Conservation (phyloP, 495 filamentous ascomycete genomes). For the Physcia stellaris region DNA sequence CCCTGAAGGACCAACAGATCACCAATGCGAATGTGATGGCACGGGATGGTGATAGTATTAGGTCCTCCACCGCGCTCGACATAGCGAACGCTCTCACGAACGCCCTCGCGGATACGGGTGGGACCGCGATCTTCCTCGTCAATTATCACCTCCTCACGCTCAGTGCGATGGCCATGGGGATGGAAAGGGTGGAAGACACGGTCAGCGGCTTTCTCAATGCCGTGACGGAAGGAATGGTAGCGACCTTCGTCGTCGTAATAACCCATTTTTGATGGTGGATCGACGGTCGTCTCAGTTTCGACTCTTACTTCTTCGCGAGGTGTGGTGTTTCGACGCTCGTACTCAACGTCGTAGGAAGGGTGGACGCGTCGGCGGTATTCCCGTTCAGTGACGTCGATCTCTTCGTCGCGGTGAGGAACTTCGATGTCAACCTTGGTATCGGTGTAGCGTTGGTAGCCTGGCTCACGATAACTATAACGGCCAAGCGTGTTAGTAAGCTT, state of each 20-base stretch:
- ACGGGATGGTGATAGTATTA: constrained; percentile 94
- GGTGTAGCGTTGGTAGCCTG: constrained; percentile 35
- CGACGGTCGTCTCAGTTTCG: constrained; percentile 34
- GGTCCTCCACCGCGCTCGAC: constrained; percentile 40
- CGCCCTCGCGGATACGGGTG: constrained; percentile 26
- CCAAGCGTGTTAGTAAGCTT: too few relatives aligned
- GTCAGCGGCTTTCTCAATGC: constrained; percentile 73
- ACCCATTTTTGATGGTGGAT: constrained; percentile 62
- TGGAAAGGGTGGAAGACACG: constrained; percentile 58
- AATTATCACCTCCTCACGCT: constrained; percentile 44
- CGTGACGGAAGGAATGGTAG: constrained; percentile 87
- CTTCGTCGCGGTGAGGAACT: constrained; percentile 35
- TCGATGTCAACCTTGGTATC: constrained; percentile 54
- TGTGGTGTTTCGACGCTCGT: constrained; percentile 30
- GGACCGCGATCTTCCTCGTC: constrained; percentile 25
- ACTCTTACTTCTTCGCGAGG: constrained; percentile 15
- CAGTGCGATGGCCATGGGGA: constrained; percentile 38
- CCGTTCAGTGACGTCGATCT: constrained; percentile 73
- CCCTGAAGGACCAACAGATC: constrained; percentile 98
- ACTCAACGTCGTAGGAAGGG: constrained; percentile 50
- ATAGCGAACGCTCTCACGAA: constrained; percentile 36
- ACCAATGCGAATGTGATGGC: constrained; percentile 97
- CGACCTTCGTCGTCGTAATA: constrained; percentile 98
- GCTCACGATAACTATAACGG: constrained; percentile 11
- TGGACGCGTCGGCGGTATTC: constrained; percentile 71